phyloP scores from a whole-genome alignment of 805 yeast species.

The Wilhelminamyces savonicus region DNA sequence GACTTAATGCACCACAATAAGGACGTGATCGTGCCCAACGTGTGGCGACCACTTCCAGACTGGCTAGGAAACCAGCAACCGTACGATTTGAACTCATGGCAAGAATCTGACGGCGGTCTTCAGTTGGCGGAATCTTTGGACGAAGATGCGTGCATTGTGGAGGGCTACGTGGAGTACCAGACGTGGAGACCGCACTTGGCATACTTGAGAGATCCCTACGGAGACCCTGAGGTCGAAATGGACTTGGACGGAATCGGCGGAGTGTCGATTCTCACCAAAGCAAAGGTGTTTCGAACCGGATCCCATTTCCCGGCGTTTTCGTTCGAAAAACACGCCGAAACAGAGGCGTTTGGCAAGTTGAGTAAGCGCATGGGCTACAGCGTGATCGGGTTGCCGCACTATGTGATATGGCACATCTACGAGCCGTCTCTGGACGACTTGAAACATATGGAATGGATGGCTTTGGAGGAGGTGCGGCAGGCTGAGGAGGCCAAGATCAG shows the following conservation, averaged over 20 bases:
- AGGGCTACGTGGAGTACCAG: conserved; percentile 94
- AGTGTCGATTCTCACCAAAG: conserved; percentile 85
- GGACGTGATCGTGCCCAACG: conserved; percentile 93
- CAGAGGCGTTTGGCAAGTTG: conserved; percentile 94
- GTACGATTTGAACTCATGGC: conserved; percentile 81
- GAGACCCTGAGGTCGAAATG: conserved; percentile 90
- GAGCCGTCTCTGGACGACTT: conserved; percentile 94
- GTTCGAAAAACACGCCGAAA: conserved; percentile 93
- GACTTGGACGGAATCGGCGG: conserved; percentile 97
- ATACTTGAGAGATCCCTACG: conserved; percentile 88
- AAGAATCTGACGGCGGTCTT: conserved; percentile 75
- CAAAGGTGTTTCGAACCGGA: conserved; percentile 79
- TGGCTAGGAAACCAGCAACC: conserved; percentile 85
- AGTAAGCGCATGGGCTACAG: conserved; percentile 79
- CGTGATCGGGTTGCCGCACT: conserved; percentile 89
- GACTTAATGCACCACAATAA: conserved; percentile 87
- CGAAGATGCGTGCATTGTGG: conserved; percentile 95
- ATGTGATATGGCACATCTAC: conserved; percentile 83
- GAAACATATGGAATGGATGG: conserved; percentile 83
- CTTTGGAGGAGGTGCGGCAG: conserved; percentile 65
- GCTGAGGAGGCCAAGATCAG: conserved; percentile 57
- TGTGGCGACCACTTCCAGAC: conserved; percentile 85
- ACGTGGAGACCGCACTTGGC: conserved; percentile 98
- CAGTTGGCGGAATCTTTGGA: conserved; percentile 70
- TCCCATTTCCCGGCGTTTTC: conserved; percentile 96